Evolutionary conservation across 352 stramenopile genomes (phyloP).

Genomic region (Phytopythium delawarense): DNA sequence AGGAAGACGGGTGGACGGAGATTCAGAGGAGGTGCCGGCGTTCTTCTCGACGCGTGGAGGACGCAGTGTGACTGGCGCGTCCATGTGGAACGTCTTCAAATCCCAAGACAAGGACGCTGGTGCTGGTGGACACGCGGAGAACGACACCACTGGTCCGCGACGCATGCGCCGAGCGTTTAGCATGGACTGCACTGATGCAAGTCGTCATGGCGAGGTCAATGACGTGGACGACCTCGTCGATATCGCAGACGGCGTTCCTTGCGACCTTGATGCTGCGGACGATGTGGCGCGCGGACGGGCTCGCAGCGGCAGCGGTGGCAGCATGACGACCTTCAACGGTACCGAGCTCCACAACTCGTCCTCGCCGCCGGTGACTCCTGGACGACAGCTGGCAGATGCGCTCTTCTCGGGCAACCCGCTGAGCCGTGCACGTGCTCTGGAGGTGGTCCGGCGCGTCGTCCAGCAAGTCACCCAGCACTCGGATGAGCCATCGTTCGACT

Average conservation of each 20-base stretch:
- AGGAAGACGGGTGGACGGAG: neutral
- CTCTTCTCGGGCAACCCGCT: constrained; percentile 54
- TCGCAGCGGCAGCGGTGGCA: neutral
- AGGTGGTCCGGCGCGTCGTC: constrained; percentile 45
- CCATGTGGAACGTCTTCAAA: constrained; percentile 3
- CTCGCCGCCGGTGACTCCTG: constrained; percentile 21
- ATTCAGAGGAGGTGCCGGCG: neutral
- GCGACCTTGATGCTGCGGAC: neutral
- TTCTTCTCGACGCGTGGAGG: constrained; percentile 6
- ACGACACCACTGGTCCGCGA: neutral
- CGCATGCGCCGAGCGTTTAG: constrained; percentile 3
- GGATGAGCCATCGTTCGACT: neutral
- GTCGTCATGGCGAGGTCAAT: neutral
- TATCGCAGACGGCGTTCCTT: neutral
- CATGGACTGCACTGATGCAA: neutral
- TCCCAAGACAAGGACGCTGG: neutral
- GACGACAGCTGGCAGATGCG: constrained; percentile 53
- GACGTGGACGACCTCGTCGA: constrained; percentile 7
- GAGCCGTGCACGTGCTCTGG: constrained; percentile 44
- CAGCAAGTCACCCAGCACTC: constrained; percentile 27
- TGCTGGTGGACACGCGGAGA: neutral
- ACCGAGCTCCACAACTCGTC: neutral
- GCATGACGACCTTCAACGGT: neutral
- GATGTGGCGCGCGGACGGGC: neutral
- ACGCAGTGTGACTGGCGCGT: neutral